A percentile compares a stretch with the other conserved stretches of the same genome.
phyloP scores from a whole-genome alignment of 495 filamentous ascomycete species.

The Penicillium arizonense region DNA sequence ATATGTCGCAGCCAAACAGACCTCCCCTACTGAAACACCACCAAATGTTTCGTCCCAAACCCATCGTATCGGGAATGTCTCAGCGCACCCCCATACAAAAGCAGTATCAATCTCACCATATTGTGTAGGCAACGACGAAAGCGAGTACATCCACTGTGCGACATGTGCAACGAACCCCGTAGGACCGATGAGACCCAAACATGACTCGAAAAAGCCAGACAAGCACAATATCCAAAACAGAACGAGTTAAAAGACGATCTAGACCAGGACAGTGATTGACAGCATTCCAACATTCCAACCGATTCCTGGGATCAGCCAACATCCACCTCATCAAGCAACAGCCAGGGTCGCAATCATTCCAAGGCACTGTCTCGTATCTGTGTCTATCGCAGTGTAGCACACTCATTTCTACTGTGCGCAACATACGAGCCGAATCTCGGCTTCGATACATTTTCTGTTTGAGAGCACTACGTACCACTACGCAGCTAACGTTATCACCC shows the following conservation, averaged over 20 bases:
- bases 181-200: constrained; percentile 9
- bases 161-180: constrained; percentile 3
- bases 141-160: constrained; percentile 3
- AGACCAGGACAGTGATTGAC: not conserved
- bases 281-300: not conserved
- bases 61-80: not conserved
- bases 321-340: not conserved
- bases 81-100: not conserved
- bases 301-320: not conserved
- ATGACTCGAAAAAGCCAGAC: not conserved
- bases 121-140: not conserved
- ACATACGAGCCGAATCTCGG: constrained; percentile 4
- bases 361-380: not conserved
- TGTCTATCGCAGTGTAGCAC: constrained; percentile 7
- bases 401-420: not conserved
- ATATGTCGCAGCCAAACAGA: not conserved
- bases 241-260: not conserved
- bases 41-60: not conserved
- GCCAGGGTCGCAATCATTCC: constrained; percentile 1
- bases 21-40: not conserved
- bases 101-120: not conserved
- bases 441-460: not conserved
- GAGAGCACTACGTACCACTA: not conserved
- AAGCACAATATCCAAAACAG: not conserved
- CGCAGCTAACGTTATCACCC: not conserved